A percentile compares a stretch with the other conserved stretches of the same genome.
Conservation (phyloP, 495 filamentous ascomycete genomes). For the Symbiotaphrina buchneri region DNA sequence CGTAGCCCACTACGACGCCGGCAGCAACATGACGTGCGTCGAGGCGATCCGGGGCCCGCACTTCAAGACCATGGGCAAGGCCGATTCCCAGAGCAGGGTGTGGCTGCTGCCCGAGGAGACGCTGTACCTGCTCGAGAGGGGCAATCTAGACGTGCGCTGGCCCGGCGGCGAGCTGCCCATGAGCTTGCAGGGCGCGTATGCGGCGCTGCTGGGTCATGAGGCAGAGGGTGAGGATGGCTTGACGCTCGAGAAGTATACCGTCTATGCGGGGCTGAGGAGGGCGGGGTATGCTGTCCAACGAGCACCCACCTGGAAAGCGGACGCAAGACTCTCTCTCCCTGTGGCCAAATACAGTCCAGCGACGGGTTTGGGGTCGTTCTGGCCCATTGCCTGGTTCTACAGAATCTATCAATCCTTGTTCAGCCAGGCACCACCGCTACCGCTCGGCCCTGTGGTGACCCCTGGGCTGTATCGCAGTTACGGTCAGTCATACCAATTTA, state of each 20-base stretch:
- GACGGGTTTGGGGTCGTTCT: conserved; percentile 1
- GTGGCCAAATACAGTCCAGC: conserved; percentile 1
- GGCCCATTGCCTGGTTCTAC: no score
- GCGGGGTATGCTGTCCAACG: conserved; percentile 59
- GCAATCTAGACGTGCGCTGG: conserved; percentile 65
- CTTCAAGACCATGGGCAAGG: conserved; percentile 34
- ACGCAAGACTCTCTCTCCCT: conserved; percentile 2
- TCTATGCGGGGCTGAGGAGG: conserved; percentile 68
- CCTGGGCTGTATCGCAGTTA: conserved; percentile 67
- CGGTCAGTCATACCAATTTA: conserved; percentile 38
- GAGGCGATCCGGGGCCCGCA: conserved; percentile 24
- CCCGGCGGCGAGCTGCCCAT: no score
- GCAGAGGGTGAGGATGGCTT: conserved; percentile 33
- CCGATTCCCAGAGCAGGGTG: conserved; percentile 30
- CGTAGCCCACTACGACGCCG: conserved; percentile 27
- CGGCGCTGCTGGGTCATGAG: conserved; percentile 44
- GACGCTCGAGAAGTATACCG: conserved; percentile 64
- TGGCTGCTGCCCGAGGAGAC: conserved; percentile 90
- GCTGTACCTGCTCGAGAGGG: conserved; percentile 70
- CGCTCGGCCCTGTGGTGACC: conserved; percentile 44
- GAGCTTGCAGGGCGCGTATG: conserved; percentile 77
- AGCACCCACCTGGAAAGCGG: conserved; percentile 31
- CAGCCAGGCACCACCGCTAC: conserved; percentile 2
- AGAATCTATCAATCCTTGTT: conserved; percentile 13
- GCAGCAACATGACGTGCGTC: conserved; percentile 15